phyloP scores from a whole-genome alignment of 768 basidiomycete species.

The Serendipita sp. region DNA sequence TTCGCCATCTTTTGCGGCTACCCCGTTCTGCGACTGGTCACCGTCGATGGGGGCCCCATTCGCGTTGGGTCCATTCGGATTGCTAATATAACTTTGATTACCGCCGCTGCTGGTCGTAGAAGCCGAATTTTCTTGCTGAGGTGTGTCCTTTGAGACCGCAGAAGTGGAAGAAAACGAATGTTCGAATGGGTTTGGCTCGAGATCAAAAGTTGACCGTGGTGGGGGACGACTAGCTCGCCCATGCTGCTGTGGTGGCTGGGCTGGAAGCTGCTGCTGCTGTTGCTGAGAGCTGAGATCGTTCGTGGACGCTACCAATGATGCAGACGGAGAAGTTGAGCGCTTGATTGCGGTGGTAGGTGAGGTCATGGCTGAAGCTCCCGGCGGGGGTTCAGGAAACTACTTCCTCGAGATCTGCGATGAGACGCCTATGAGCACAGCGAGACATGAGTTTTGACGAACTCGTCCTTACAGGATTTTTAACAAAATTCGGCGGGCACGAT shows the following conservation, averaged over 20 bases:
- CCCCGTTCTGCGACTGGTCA: no score
- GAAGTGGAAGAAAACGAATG: slow-evolving; percentile 61
- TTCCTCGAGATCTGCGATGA: no score
- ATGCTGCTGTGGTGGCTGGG: background rate
- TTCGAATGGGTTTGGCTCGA: slow-evolving; percentile 89
- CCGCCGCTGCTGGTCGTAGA: slow-evolving; percentile 4
- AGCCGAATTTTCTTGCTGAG: slow-evolving; percentile 15
- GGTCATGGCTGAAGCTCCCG: background rate
- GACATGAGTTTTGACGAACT: no score
- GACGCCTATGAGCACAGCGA: no score
- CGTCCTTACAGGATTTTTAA: no score
- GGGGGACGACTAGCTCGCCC: slow-evolving; percentile 14
- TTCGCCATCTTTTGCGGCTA: slow-evolving; percentile 15
- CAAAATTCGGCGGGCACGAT: no score
- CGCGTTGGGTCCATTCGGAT: slow-evolving; percentile 7
- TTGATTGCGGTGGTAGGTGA: background rate
- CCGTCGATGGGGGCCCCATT: background rate
- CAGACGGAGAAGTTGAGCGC: background rate
- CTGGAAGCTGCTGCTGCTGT: background rate
- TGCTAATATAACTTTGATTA: slow-evolving; percentile 16
- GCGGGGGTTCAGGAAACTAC: no score
- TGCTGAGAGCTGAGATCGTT: background rate
- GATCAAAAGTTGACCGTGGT: slow-evolving; percentile 49
- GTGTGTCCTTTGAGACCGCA: slow-evolving; percentile 16
- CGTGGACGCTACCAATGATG: background rate